Base-by-base conservation (phyloP, 306 rosid genomes). In the Alnus rubra region DNA sequence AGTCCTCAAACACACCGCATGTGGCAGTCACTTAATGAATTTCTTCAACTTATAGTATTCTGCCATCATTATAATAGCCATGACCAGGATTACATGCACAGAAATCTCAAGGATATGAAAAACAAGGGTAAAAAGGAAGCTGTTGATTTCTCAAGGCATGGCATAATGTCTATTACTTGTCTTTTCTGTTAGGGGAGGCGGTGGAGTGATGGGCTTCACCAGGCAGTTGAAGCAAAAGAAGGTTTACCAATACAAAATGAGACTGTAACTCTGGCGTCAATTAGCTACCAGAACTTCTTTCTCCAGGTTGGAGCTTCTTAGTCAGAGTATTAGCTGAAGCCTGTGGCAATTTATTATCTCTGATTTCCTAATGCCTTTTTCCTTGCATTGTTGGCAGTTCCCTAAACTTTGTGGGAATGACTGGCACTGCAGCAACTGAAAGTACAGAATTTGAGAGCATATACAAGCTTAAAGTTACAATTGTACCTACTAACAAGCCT, bases 171-270 rank as follows among this genome's bases (percentile, higher is more conserved):
- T 52, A 56, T 80, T 82, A 23, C 71, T 79, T 48, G 49, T 44
- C 76, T 80, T 72, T 72, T 75, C 60, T 65, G 83, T 65, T 84
- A 95, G 98, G 98, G 98, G 77, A 89, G 98, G 89, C 86, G 98
- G 86, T 95, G 98, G 98, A 95, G 98, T 86, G 98, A 95, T 74
- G 98, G 98, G 79, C 98, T 95, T 84, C 98, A 92, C 88, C 98
- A 95, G 87, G 98, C 98, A 54, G 98, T 95, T 74, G 98, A 95
- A 91, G 98, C 98, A 76, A 95, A 95, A 88, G 98, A 95, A 91
- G 91, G 93, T 81, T 71, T 95, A 69, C 98, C 98, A 31, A 90
- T 92, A 80, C 98, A 95, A 87, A 95, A 91, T 83, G 98, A 95
- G 91, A 95, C 98, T 58, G 90, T 95, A 74, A 92, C 98, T 11